phyloP scores from a whole-genome alignment of 139 green algal species.

The Coelastrella sp. region DNA sequence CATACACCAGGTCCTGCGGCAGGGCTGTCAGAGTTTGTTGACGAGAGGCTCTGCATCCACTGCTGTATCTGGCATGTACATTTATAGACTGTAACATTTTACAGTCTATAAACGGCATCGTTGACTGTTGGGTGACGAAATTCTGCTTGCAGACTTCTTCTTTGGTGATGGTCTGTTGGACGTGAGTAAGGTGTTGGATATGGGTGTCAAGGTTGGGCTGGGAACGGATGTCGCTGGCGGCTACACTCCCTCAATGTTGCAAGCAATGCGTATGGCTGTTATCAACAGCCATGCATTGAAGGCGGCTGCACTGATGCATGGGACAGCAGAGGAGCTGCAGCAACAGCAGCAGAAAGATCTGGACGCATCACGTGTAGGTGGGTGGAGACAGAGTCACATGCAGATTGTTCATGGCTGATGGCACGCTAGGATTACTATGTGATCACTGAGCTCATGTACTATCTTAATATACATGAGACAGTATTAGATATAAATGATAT shows the following conservation, averaged over 20 bases:
- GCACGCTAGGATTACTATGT: too few species aligned
- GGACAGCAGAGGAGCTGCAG: neutral
- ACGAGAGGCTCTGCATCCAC: too few species aligned
- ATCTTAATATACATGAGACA: too few species aligned
- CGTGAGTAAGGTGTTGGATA: conserved; percentile 58
- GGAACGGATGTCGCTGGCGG: conserved; percentile 77
- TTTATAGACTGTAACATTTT: too few species aligned
- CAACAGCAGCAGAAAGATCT: conserved; percentile 24
- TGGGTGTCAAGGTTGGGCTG: conserved; percentile 73
- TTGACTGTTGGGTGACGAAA: too few species aligned
- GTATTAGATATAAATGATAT: too few species aligned
- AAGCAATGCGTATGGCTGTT: conserved; percentile 70
- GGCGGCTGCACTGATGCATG: conserved; percentile 32
- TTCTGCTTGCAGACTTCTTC: neutral
- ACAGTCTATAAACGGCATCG: too few species aligned
- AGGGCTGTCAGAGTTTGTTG: too few species aligned
- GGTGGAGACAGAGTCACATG: neutral
- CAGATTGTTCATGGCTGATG: too few species aligned
- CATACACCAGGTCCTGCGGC: too few species aligned
- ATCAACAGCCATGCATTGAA: conserved; percentile 63
- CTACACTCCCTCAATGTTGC: conserved; percentile 77
- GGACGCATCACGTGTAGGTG: neutral
- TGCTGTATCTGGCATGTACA: too few species aligned
- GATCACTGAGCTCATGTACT: too few species aligned
- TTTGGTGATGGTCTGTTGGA: conserved; percentile 61